phyloP scores from a whole-genome alignment of 1,139 yeast genomes.

The Meyerozyma carpophila region DNA sequence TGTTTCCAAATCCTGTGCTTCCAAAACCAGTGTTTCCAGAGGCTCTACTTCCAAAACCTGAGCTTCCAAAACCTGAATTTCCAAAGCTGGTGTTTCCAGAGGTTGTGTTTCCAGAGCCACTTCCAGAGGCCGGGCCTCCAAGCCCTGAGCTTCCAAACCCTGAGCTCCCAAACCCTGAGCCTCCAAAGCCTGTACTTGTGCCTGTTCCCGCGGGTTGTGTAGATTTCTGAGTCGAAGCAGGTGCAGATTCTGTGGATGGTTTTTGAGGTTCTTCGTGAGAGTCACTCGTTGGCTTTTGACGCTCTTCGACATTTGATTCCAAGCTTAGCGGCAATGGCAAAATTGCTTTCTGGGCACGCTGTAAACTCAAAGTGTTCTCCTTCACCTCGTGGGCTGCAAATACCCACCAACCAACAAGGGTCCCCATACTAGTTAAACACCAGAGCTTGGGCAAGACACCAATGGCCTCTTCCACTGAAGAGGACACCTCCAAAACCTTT shows the following conservation, averaged over 20 bases:
- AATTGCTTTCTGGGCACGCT: constrained; percentile 9
- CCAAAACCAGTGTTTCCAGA: background rate
- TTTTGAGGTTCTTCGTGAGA: background rate
- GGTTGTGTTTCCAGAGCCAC: background rate
- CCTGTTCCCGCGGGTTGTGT: background rate
- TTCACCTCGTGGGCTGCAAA: constrained; percentile 47
- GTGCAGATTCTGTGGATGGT: background rate
- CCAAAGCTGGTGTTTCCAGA: background rate
- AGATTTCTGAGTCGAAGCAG: background rate
- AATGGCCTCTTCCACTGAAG: constrained; percentile 47
- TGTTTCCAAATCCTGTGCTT: background rate
- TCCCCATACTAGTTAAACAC: constrained; percentile 59
- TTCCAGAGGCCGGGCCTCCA: background rate
- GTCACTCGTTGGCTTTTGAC: background rate
- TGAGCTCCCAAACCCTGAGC: background rate
- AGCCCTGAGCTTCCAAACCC: background rate
- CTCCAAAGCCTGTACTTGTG: background rate
- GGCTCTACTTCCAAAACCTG: background rate
- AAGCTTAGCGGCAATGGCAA: background rate
- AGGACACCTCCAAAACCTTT: constrained; percentile 47
- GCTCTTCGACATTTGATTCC: background rate
- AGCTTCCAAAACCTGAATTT: no score
- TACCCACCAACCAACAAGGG: constrained; percentile 59
- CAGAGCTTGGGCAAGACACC: constrained; percentile 60
- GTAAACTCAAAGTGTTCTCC: constrained; percentile 17